Evolutionary conservation across 2,329 filamentous ascomycete species (phyloP).

Genomic region (Hyphodiscus sp.): DNA sequence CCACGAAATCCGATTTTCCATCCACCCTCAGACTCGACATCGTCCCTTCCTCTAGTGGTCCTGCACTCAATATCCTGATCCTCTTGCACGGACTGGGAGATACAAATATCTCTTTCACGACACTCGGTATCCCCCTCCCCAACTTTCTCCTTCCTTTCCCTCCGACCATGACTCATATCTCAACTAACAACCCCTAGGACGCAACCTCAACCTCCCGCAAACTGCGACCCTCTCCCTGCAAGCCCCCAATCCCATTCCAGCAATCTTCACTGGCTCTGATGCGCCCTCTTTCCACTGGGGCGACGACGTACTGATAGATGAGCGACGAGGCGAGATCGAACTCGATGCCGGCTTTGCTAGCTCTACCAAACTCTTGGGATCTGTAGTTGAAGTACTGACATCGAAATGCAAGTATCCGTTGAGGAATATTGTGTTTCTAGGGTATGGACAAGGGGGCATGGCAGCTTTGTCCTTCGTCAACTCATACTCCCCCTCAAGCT

Average conservation of each 20-base stretch:
- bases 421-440: conserved; percentile 46
- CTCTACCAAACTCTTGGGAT: conserved; percentile 35
- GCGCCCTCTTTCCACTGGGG: conserved; percentile 48
- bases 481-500: not conserved
- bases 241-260: conserved; percentile 53
- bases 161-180: not conserved
- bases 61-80: conserved; percentile 53
- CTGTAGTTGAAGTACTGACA: conserved; percentile 39
- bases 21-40: conserved; percentile 33
- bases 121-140: conserved; percentile 36
- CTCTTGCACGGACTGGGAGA: conserved; percentile 66
- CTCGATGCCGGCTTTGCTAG: conserved; percentile 45
- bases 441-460: conserved; percentile 53
- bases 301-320: conserved; percentile 51
- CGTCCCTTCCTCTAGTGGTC: conserved; percentile 28
- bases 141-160: not conserved
- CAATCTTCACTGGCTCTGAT: conserved; percentile 33
- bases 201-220: conserved; percentile 56
- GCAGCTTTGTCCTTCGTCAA: conserved; percentile 38
- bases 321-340: conserved; percentile 44
- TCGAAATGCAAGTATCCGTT: conserved; percentile 42
- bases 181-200: conserved; percentile 17
- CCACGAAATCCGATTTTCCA: conserved; percentile 40
- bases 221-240: conserved; percentile 57
- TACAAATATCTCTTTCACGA: conserved; percentile 50